Percentiles rank a stretch among this genome's conserved stretches.
Conservation (phyloP, 768 basidiomycete genomes). For the Tulasnella sp. region DNA sequence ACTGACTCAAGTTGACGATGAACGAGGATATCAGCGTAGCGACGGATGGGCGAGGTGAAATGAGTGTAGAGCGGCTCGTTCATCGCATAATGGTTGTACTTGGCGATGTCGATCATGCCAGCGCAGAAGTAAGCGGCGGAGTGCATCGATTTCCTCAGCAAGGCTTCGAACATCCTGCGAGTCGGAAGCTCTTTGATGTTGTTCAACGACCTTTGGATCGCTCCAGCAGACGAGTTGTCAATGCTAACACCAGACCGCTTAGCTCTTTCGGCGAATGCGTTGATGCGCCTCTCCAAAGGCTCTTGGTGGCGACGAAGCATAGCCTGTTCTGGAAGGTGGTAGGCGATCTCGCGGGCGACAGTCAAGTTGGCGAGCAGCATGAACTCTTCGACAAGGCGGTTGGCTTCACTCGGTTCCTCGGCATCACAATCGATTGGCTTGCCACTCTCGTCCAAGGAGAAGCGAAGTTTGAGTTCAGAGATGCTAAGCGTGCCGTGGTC, state of each 20-base stretch:
- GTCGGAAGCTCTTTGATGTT: conserved; percentile 66
- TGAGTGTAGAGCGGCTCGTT: conserved; percentile 89
- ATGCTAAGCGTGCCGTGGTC: conserved; percentile 75
- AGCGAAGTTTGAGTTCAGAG: conserved; percentile 64
- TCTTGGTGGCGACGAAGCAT: conserved; percentile 90
- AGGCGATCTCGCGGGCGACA: conserved; percentile 89
- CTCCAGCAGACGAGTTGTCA: conserved; percentile 71
- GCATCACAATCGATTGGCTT: conserved; percentile 74
- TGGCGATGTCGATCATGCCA: conserved; percentile 98
- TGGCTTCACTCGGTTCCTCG: conserved; percentile 63
- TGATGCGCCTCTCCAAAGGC: conserved; percentile 86
- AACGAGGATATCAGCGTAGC: conserved; percentile 90
- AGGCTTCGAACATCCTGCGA: conserved; percentile 71
- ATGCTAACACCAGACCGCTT: conserved; percentile 76
- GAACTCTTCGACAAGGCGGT: conserved; percentile 86
- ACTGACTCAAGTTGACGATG: conserved; percentile 95
- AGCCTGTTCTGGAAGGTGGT: conserved; percentile 95
- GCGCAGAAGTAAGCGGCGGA: conserved; percentile 98
- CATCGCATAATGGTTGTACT: conserved; percentile 90
- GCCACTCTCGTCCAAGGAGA: conserved; percentile 74
- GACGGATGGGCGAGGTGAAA: conserved; percentile 88
- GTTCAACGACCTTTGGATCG: conserved; percentile 82
- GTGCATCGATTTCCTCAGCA: conserved; percentile 88
- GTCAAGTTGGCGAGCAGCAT: conserved; percentile 90
- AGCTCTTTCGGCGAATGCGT: conserved; percentile 73